Base-by-base conservation (phyloP, 371 early-diverging fungal species). In the Parasitella parasitica region DNA sequence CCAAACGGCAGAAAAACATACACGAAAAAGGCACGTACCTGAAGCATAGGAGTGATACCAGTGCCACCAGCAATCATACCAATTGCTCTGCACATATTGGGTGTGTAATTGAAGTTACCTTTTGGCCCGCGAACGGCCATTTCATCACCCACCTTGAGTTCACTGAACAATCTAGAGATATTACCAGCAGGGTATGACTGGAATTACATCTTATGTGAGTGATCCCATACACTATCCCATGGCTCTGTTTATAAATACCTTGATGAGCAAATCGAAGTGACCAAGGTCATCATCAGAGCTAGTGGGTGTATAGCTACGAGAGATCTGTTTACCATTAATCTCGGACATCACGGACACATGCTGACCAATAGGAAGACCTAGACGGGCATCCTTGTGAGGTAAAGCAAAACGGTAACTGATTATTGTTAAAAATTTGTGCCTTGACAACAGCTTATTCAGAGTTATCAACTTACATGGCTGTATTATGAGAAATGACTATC, bases 61-160 rank as follows among this genome's bases (percentile, higher is more conserved):
- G 94, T 90, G 62, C 93, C 93, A 63, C 95, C 96, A 51, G 93
- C 92, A 73, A 98, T 88, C 97, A 98, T 96, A 54, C 94, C 93
- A 30, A 97, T 76, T 9, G 78, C 80, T 30, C 85, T 81, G 54
- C 84, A 82, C 83, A 92, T 86, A 71, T 94, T 94, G 38, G 92
- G 86, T 27, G 72, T 76, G 77, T 96, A 96, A 60, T 68, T 81
- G 78, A 95, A 96, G 52, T 84, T 81, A 20, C 97, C 97, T 74
- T 94, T 94, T 13, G 97, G 97, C 1, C 96, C 97, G 59, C 87
- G 82, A 16, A 93, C 87, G 48, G 83, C 75, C 57, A 96, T 80
- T 22, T 73, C 71, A 52, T 96, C 91, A 24, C 94, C 94, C 18
- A 94, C 67, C 54, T 77, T 58, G 57, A 96, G 79, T 30, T 81